Evolutionary conservation across 176 grass and related monocot genomes (phyloP), one percentile per base, ranked within the genome.

Genomic region (Musa itinerans): DNA sequence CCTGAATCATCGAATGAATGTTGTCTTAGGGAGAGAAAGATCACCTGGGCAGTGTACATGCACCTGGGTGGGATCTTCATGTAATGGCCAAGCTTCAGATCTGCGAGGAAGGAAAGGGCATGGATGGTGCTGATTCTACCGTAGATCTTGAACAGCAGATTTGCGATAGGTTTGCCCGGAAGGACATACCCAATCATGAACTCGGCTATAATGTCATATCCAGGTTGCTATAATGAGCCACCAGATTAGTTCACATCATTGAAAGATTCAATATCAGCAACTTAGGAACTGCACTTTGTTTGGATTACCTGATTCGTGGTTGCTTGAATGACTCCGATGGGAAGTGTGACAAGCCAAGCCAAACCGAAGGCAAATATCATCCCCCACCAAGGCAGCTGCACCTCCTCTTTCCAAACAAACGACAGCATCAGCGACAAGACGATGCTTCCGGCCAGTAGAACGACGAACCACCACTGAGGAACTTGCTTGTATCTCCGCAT

Each of bases 301-400:
- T 62, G 15, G 57, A 43, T 19, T 82, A 73, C 95, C 92, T 96
- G 92, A 86, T 98, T 98, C 21, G 95, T 98, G 54, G 95, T 98
- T 59, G 90, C 95, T 81, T 98, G 95, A 82, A 98, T 98, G 75
- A 93, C 90, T 53, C 95, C 95, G 52, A 94, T 93, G 48, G 95
- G 95, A 24, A 98, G 84, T 16, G 95, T 98, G 63, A 98, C 95
- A 20, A 93, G 17, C 68, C 86, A 89, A 53, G 95, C 95, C 82
- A 98, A 83, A 16, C 66, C 90, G 77, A 98, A 98, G 71, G 95
- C 90, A 73, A 98, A 98, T 43, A 98, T 70, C 88, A 98, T 93
- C 5, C 95, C 95, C 95, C 95, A 98, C 95, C 95, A 98, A 1
- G 94, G 94, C 50, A 98, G 94, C 83, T 98, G 94, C 81, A 98